These are phyloP conservation scores for Solanum ossicruentum DNA, from an alignment of 257 asterid genomes.

Conservation along the genomic window DNA sequence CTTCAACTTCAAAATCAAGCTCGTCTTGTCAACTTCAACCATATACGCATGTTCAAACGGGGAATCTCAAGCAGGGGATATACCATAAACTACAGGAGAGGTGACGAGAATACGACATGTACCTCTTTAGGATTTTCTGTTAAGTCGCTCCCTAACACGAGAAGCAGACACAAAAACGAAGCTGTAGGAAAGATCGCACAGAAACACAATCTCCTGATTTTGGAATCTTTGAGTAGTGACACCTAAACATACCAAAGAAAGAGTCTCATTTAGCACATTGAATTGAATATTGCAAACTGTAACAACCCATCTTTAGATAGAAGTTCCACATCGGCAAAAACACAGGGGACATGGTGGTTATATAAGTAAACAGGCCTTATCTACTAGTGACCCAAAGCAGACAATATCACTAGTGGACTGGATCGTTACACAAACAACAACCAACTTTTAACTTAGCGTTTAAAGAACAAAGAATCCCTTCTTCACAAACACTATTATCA, in stretches of 20 bases:
- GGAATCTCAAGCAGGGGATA: background rate
- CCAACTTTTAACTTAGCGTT: background rate
- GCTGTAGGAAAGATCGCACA: constrained; percentile 26
- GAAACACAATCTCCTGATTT: constrained; percentile 18
- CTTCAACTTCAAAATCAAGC: background rate
- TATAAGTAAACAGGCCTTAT: too few species aligned
- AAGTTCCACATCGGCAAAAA: too few species aligned
- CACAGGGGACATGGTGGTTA: too few species aligned
- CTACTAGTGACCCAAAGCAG: too few species aligned
- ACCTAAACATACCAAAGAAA: constrained; percentile 12
- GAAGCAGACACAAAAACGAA: constrained; percentile 18
- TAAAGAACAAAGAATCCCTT: background rate
- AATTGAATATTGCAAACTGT: background rate
- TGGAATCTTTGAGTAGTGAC: constrained; percentile 22
- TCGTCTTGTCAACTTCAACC: background rate
- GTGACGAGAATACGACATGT: background rate
- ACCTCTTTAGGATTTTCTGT: constrained; percentile 35
- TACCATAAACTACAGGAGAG: background rate
- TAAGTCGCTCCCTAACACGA: constrained; percentile 20
- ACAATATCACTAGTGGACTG: too few species aligned
- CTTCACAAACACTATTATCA: background rate
- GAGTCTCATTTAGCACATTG: background rate
- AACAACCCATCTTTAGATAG: too few species aligned
- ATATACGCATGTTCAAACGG: background rate
- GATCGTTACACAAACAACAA: background rate